Percentiles rank a stretch among this genome's conserved stretches.
These are phyloP conservation scores for Bryopsis sp. DNA, from an alignment of 139 green algal genomes.

Conservation along the genomic window DNA sequence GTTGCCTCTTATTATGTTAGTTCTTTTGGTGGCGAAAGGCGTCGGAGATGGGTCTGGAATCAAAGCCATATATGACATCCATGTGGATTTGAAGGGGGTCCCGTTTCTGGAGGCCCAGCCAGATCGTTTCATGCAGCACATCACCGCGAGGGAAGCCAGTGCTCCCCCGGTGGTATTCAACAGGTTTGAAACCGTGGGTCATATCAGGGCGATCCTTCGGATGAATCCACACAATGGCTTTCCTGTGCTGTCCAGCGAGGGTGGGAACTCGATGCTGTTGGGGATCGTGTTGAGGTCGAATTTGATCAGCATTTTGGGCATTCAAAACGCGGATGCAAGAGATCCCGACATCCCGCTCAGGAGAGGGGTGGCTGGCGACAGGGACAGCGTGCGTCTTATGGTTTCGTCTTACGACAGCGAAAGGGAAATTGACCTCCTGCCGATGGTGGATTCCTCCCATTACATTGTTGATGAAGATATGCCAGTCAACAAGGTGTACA, in stretches of 20 bases:
- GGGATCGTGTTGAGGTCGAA: not conserved
- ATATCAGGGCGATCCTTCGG: constrained; percentile 35
- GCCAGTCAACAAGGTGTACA: constrained; percentile 12
- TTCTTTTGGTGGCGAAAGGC: constrained; percentile 70
- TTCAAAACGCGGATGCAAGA: not conserved
- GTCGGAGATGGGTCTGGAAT: constrained; percentile 59
- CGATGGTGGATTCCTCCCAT: not conserved
- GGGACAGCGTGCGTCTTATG: constrained; percentile 5
- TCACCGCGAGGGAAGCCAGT: constrained; percentile 43
- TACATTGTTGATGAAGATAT: not conserved
- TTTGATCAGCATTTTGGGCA: not conserved
- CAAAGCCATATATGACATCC: constrained; percentile 50
- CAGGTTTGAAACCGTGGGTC: constrained; percentile 38
- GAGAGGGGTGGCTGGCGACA: not conserved
- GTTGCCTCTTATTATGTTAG: constrained; percentile 80
- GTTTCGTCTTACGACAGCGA: no score
- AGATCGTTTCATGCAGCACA: constrained; percentile 43
- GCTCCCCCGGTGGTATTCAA: constrained; percentile 34
- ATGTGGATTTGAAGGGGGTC: constrained; percentile 48
- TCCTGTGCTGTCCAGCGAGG: constrained; percentile 38
- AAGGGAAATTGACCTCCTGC: not conserved
- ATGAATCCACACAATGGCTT: constrained; percentile 52
- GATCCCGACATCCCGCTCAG: not conserved
- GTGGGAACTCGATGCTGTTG: constrained; percentile 17
- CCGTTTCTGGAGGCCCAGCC: constrained; percentile 38